phyloP scores from a whole-genome alignment of 2,329 filamentous ascomycete species.

The Nothophaeocryptopus gaeumannii region DNA sequence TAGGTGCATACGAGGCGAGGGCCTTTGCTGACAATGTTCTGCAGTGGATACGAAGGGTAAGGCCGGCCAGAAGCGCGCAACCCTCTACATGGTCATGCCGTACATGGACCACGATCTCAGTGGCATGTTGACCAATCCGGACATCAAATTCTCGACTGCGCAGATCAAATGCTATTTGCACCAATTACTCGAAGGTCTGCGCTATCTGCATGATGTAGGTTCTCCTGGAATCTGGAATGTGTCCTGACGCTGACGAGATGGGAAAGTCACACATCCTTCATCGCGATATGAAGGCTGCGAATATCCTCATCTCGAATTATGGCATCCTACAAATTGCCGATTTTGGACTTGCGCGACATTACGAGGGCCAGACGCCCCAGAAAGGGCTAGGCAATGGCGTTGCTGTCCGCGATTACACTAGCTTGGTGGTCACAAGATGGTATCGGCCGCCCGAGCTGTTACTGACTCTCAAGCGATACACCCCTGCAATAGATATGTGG shows the following conservation, averaged over 20 bases:
- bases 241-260: background rate
- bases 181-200: slow-evolving; percentile 83
- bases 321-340: slow-evolving; percentile 95
- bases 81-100: slow-evolving; percentile 97
- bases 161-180: slow-evolving; percentile 99
- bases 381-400: slow-evolving; percentile 78
- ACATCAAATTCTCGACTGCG: slow-evolving; percentile 78
- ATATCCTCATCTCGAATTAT: slow-evolving; percentile 90
- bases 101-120: slow-evolving; percentile 99
- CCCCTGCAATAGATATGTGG: slow-evolving; percentile 98
- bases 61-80: slow-evolving; percentile 59
- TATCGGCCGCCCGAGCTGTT: slow-evolving; percentile 92
- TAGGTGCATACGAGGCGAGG: background rate
- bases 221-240: background rate
- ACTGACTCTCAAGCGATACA: slow-evolving; percentile 83
- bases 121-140: slow-evolving; percentile 90
- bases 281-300: slow-evolving; percentile 98
- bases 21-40: slow-evolving; percentile 6
- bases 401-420: slow-evolving; percentile 86
- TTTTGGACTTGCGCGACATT: slow-evolving; percentile 90
- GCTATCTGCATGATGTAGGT: slow-evolving; percentile 76
- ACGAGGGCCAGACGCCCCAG: slow-evolving; percentile 77
- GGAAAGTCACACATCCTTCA: slow-evolving; percentile 69
- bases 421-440: slow-evolving; percentile 95
- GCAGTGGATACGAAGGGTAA: slow-evolving; percentile 34